phyloP scores from a whole-genome alignment of 2,329 filamentous ascomycete species.

The Zymoseptoria tritici region DNA sequence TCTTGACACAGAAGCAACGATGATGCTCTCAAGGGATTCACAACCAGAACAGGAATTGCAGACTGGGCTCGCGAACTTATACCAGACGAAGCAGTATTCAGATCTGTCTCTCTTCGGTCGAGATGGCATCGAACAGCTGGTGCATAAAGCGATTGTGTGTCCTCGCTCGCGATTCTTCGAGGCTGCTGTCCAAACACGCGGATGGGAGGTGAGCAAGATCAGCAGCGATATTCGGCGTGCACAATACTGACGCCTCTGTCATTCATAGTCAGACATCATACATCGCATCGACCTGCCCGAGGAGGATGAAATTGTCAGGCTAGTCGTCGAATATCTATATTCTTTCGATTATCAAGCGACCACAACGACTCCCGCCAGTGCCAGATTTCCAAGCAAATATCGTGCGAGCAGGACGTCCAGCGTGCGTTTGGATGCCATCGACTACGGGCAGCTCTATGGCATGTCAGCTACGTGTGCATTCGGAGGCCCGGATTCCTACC shows the following conservation, averaged over 20 bases:
- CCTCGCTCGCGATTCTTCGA: slow-evolving; percentile 18
- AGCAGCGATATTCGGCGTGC: background rate
- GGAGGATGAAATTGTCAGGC: slow-evolving; percentile 20
- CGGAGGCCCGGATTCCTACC: slow-evolving; percentile 11
- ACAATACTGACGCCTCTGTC: background rate
- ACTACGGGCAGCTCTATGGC: slow-evolving; percentile 21
- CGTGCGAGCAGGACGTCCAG: slow-evolving; percentile 12
- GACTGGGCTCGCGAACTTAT: slow-evolving; percentile 13
- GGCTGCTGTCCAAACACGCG: slow-evolving; percentile 10
- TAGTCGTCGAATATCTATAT: slow-evolving; percentile 23
- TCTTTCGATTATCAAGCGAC: slow-evolving; percentile 21
- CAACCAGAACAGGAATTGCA: slow-evolving; percentile 12
- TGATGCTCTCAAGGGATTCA: slow-evolving; percentile 10
- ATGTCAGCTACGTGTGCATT: slow-evolving; percentile 21
- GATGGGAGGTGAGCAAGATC: slow-evolving; percentile 15
- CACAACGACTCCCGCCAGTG: slow-evolving; percentile 2
- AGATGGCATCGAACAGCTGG: slow-evolving; percentile 14
- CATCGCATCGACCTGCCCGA: slow-evolving; percentile 18
- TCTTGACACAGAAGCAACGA: background rate
- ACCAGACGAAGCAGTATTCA: slow-evolving; percentile 17
- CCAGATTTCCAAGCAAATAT: slow-evolving; percentile 1
- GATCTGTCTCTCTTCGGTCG: slow-evolving; percentile 14
- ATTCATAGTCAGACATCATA: background rate
- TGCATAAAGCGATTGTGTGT: slow-evolving; percentile 21
- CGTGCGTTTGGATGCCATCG: slow-evolving; percentile 14